Percentiles rank a stretch among this genome's conserved stretches.
Conservation (phyloP, 1,284 basidiomycete species). For the Sporisorium iseilematis-ciliati region DNA sequence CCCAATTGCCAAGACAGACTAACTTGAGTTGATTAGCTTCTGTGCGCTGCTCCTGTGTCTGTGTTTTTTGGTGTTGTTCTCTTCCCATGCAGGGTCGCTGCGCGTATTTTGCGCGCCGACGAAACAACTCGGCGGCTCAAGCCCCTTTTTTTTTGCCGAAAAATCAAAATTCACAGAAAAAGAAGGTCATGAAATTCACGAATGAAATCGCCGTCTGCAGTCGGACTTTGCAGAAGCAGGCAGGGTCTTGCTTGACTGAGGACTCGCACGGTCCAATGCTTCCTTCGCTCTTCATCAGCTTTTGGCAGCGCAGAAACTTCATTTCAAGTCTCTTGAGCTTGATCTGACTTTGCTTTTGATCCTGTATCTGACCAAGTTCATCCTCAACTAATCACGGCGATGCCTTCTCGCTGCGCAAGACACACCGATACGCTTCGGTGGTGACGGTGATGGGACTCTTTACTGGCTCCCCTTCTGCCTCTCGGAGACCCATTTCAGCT, state of each 20-base stretch:
- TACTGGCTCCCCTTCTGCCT: conserved; percentile 11
- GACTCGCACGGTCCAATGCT: too few relatives aligned
- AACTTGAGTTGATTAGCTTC: too few relatives aligned
- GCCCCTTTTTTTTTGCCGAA: conserved; percentile 2
- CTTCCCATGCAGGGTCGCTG: conserved; percentile 33
- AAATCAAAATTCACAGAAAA: neutral
- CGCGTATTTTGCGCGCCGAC: conserved; percentile 8
- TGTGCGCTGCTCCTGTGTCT: neutral
- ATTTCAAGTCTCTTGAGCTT: too few relatives aligned
- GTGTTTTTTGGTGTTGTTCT: conserved; percentile 5
- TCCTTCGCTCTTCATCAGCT: too few relatives aligned
- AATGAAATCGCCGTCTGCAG: too few relatives aligned
- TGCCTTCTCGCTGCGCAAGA: neutral
- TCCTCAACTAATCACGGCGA: neutral
- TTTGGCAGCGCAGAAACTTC: too few relatives aligned
- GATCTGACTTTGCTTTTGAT: too few relatives aligned
- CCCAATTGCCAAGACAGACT: neutral
- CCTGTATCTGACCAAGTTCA: neutral
- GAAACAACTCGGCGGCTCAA: neutral
- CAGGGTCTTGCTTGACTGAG: too few relatives aligned
- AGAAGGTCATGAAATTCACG: neutral
- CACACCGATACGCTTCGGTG: conserved; percentile 3
- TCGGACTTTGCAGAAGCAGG: too few relatives aligned
- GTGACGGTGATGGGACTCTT: conserved; percentile 40
- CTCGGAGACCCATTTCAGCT: conserved; percentile 15